A percentile compares a stretch with the other conserved stretches of the same genome.
phyloP scores from a whole-genome alignment of 2,329 filamentous ascomycete species.

The Leptographium lundbergii region DNA sequence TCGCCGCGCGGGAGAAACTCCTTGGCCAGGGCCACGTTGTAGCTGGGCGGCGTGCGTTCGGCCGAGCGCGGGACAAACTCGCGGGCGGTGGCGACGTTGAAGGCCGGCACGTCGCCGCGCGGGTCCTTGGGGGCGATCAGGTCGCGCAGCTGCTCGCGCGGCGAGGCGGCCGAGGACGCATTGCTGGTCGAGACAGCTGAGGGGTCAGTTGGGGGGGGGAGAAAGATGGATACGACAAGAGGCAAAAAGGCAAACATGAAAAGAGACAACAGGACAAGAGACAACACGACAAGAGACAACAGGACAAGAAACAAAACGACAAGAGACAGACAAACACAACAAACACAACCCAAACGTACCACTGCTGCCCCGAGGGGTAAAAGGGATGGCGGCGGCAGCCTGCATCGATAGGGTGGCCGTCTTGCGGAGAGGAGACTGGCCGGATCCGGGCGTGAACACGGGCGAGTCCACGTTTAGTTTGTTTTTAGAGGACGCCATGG shows the following conservation, averaged over 20 bases:
- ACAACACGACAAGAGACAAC: too few species aligned
- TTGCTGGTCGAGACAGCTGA: slow-evolving; percentile 9
- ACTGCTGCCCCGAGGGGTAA: slow-evolving; percentile 56
- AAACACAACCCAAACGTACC: slow-evolving; percentile 18
- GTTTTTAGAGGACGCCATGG: slow-evolving; percentile 41
- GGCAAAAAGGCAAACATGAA: neutral
- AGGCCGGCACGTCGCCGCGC: slow-evolving; percentile 19
- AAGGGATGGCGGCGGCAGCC: slow-evolving; percentile 76
- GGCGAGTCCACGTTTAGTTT: slow-evolving; percentile 91
- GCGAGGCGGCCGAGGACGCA: slow-evolving; percentile 8
- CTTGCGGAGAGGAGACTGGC: slow-evolving; percentile 30
- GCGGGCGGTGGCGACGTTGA: slow-evolving; percentile 43
- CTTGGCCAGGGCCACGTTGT: slow-evolving; percentile 6
- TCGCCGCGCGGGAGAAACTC: slow-evolving; percentile 10
- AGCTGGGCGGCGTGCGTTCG: slow-evolving; percentile 5
- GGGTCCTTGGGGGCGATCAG: slow-evolving; percentile 3
- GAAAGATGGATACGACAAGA: neutral
- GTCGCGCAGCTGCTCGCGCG: slow-evolving; percentile 6
- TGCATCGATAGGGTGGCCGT: slow-evolving; percentile 76
- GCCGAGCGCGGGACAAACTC: slow-evolving; percentile 20
- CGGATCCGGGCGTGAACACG: slow-evolving; percentile 67
- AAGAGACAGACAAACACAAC: too few species aligned
- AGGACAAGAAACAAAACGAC: too few species aligned
- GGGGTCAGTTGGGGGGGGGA: neutral
- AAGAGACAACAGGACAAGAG: neutral